These are phyloP conservation scores for Vaccinium corymbosum DNA, from an alignment of 148 eudicot genomes.

Conservation along the genomic window DNA sequence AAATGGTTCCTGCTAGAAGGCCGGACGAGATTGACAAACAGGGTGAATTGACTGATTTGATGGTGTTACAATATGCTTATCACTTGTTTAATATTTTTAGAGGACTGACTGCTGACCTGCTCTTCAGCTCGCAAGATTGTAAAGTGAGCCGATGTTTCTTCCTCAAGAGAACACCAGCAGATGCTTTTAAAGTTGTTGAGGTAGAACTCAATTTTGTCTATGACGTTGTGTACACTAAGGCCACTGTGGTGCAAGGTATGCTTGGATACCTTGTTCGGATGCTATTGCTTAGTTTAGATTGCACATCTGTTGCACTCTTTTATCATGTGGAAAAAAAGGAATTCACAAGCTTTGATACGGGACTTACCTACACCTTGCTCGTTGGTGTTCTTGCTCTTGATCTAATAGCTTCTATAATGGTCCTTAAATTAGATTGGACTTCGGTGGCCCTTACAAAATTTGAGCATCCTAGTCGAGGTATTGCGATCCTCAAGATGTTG, in stretches of 20 bases:
- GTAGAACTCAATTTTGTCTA: slow-evolving; percentile 3
- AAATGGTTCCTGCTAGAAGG: background rate
- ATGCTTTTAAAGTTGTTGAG: slow-evolving; percentile 19
- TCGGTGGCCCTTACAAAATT: slow-evolving; percentile 17
- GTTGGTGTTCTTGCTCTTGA: slow-evolving; percentile 39
- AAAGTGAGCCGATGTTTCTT: slow-evolving; percentile 33
- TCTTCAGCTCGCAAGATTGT: slow-evolving; percentile 28
- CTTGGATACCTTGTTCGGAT: slow-evolving; percentile 22
- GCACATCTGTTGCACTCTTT: slow-evolving; percentile 26
- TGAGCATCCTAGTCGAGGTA: background rate
- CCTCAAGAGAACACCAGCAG: slow-evolving; percentile 21
- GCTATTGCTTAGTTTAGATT: slow-evolving; percentile 15
- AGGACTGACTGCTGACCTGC: slow-evolving; percentile 44
- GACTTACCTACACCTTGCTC: slow-evolving; percentile 28
- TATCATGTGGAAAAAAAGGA: slow-evolving; percentile 4
- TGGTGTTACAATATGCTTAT: slow-evolving; percentile 32
- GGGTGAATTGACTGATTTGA: slow-evolving; percentile 15
- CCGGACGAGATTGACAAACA: slow-evolving; percentile 16
- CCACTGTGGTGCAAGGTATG: slow-evolving; percentile 20
- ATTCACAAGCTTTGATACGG: slow-evolving; percentile 15
- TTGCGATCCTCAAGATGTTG: background rate
- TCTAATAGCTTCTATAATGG: slow-evolving; percentile 28
- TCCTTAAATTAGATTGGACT: slow-evolving; percentile 35
- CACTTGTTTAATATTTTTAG: slow-evolving; percentile 38
- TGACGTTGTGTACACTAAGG: slow-evolving; percentile 46